Base-by-base conservation (phyloP, 805 yeast genomes). In the Grigorovia yakushimaensis region DNA sequence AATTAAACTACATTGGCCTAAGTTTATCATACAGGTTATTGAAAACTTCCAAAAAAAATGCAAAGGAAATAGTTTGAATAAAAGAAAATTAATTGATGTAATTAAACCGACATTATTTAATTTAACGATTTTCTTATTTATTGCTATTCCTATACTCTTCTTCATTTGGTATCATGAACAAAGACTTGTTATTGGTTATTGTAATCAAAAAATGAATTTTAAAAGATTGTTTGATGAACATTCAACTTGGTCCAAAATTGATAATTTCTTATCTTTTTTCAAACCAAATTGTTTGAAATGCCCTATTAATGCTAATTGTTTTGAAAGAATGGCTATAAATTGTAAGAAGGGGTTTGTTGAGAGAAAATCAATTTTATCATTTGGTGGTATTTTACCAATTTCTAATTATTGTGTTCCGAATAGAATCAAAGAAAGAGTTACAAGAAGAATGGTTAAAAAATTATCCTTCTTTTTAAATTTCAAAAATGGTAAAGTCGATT, bases 301-400 rank as follows among this genome's bases (percentile, higher is more conserved):
- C 61, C 97, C 97, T 1, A 73, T 72, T 7, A 79, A 88, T 65
- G 93, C 88, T 0, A 68, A 74, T 30, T 89, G 97, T 65, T 76
- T 71, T 50, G 74, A 78, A 15, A 61, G 70, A 40, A 70, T 83
- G 54, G 67, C 71, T 46, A 58, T 84, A 7, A 76, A 73, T 47
- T 89, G 98, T 65, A 79, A 77, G 52, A 78, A 77, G 40, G 91
- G 80, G 46, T 68, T 73, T 43, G 81, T 81, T 9, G 69, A 73
- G 51, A 66, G 75, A 38, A 37, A 35, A 15, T 45, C 55, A 8
- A 21, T 41, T 11, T 47, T 50, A 18, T 47, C 49, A 22, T 58
- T 78, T 30, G 71, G 73, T 50, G 81, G 84, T 2, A 46, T 77
- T 8, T 66, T 84, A 18, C 85, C 91, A 15, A 55, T 80, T 2